Evolutionary conservation across 208 protist genomes (phyloP).

Genomic region (Angomonas deanei): DNA sequence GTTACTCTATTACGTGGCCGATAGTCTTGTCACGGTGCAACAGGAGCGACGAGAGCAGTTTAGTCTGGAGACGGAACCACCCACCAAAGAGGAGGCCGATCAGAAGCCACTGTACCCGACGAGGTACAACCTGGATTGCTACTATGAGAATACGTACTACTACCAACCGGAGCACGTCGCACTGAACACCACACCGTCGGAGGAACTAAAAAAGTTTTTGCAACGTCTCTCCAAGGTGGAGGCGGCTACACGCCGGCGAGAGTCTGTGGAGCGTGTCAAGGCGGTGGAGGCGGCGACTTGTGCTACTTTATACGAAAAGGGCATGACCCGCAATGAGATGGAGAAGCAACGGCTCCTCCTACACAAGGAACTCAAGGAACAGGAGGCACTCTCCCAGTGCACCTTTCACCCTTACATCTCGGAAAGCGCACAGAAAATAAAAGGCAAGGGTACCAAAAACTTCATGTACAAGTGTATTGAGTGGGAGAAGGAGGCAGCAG

Average conservation of each 20-base stretch:
- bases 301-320: slow-evolving; percentile 52
- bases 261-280: slow-evolving; percentile 6
- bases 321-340: slow-evolving; percentile 44
- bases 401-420: slow-evolving; percentile 48
- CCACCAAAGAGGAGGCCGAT: background rate
- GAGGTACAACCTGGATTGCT: background rate
- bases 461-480: slow-evolving; percentile 62
- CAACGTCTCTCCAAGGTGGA: background rate
- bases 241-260: slow-evolving; percentile 1
- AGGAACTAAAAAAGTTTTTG: background rate
- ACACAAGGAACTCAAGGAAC: slow-evolving; percentile 25
- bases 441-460: slow-evolving; percentile 29
- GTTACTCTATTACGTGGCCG: slow-evolving; percentile 6
- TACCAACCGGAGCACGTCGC: background rate
- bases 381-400: slow-evolving; percentile 31
- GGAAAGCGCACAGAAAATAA: slow-evolving; percentile 12
- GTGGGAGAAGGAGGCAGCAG: slow-evolving; percentile 35
- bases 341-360: slow-evolving; percentile 16
- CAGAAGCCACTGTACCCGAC: background rate
- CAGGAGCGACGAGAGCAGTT: background rate
- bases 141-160: background rate
- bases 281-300: slow-evolving; percentile 42
- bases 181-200: background rate
- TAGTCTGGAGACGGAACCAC: background rate
- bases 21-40: background rate